Base-by-base conservation (phyloP, 2,329 filamentous ascomycete genomes). In the Stylonectria norvegica region DNA sequence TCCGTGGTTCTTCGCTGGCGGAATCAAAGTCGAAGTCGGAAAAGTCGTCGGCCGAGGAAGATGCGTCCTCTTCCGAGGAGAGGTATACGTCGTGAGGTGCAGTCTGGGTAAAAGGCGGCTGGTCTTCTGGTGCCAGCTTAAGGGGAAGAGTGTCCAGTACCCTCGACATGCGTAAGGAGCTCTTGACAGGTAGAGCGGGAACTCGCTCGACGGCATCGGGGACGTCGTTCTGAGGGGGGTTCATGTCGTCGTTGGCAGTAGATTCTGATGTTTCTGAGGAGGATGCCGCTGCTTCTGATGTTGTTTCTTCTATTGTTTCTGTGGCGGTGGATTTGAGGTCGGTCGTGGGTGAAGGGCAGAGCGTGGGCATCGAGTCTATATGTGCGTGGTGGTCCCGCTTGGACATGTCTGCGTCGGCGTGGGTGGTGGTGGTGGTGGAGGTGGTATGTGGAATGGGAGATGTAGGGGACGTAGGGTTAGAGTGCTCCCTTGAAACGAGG, bases 51-150 rank as follows among this genome's bases (percentile, higher is more conserved):
- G 76, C 74, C 14, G 75, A 78, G 2, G 79, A 79, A 2, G 79
- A 83, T 20, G 72, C 78, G 48, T 83, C 80, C 57, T 84, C 80
- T 50, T 84, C 80, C 0, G 78, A 82, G 2, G 79, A 83, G 18
- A 84, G 72, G 59, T 84, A 84, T 42, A 78, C 55, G 41, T 80
- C 75, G 57, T 81, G 78, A 5, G 78, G 75, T 2, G 70, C 65
- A 16, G 67, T 63, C 33, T 69, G 63, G 11, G 64, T 54, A 33
- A 65, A 54, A 28, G 62, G 57, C 17, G 58, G 54, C 14, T 60
- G 61, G 23, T 60, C 55, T 20, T 62, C 55, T 17, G 45, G 27
- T 19, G 52, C 40, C 28, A 62, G 28, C 55, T 66, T 66, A 31
- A 58, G 57, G 25, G 58, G 50, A 18, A 65, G 49, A 15, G 55